Conservation (phyloP, 2,329 filamentous ascomycete species). For the Dryadomyces quercus-mongolicae region DNA sequence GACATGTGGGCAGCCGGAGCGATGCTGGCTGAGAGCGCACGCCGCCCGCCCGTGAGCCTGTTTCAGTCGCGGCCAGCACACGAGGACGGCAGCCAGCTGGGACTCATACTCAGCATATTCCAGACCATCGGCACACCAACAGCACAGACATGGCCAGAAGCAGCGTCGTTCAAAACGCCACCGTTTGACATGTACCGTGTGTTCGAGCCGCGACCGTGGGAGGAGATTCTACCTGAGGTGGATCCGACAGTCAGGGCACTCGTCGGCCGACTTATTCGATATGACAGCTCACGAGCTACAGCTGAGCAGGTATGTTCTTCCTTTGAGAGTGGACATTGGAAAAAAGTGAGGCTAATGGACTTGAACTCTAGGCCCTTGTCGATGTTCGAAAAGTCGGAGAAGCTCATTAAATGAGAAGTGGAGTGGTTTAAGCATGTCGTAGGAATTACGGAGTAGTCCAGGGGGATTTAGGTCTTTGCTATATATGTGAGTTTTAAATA, state of each 20-base stretch:
- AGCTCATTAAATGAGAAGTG: neutral
- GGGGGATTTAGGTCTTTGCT: too few species aligned
- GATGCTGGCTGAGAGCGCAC: constrained; percentile 66
- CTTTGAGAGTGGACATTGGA: neutral
- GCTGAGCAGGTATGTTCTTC: constrained; percentile 47
- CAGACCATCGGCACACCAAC: constrained; percentile 81
- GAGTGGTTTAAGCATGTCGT: too few species aligned
- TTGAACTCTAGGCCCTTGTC: neutral
- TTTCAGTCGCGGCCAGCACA: constrained; percentile 65
- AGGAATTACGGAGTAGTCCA: too few species aligned
- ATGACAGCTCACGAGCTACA: constrained; percentile 56
- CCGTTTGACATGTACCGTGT: constrained; percentile 85
- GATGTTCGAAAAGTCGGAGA: neutral
- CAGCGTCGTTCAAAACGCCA: constrained; percentile 50
- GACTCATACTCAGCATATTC: constrained; percentile 85
- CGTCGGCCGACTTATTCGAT: constrained; percentile 56
- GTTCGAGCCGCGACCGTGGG: constrained; percentile 59
- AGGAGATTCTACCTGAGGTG: constrained; percentile 51
- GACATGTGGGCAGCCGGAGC: constrained; percentile 88
- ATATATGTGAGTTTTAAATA: too few species aligned
- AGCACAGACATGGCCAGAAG: constrained; percentile 71
- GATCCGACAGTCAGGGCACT: constrained; percentile 50
- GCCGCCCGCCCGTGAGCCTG: constrained; percentile 43
- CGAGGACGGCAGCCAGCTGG: constrained; percentile 83
- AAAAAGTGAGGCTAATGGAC: neutral